Conservation (phyloP, 2,329 filamentous ascomycete genomes). For the Onygena corvina region DNA sequence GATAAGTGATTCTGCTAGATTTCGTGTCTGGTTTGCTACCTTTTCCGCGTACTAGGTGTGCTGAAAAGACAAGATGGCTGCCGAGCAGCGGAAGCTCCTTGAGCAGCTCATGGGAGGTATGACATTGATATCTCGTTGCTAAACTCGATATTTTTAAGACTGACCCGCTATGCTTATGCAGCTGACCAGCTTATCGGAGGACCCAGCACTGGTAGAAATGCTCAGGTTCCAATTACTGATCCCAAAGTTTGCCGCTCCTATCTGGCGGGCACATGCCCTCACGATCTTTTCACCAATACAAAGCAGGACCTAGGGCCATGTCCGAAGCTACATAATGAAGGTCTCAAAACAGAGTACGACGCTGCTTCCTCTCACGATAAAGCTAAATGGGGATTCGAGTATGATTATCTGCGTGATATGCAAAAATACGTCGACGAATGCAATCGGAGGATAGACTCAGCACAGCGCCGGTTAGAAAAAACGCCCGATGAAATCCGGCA, state of each 20-base stretch:
- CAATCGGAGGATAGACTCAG: conserved; percentile 81
- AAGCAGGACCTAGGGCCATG: conserved; percentile 93
- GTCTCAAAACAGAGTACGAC: conserved; percentile 80
- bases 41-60: neutral
- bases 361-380: conserved; percentile 57
- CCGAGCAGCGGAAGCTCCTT: conserved; percentile 95
- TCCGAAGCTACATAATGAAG: conserved; percentile 76
- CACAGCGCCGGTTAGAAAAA: conserved; percentile 85
- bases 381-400: conserved; percentile 77
- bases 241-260: conserved; percentile 91
- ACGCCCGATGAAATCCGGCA: conserved; percentile 94
- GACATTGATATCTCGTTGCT: conserved; percentile 6
- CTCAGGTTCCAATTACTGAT: conserved; percentile 79
- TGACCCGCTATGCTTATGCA: conserved; percentile 20
- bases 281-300: conserved; percentile 98
- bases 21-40: neutral
- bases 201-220: conserved; percentile 58
- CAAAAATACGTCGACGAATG: conserved; percentile 95
- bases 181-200: conserved; percentile 64
- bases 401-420: conserved; percentile 92
- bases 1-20: no score
- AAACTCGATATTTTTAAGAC: conserved; percentile 1
- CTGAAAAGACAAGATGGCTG: no score
- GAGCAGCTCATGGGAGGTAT: conserved; percentile 68
- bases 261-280: conserved; percentile 83